Percentiles rank a stretch among this genome's conserved stretches.
These are phyloP conservation scores for Stramenopiles sp. DNA, from an alignment of 352 stramenopile genomes.

Conservation along the genomic window DNA sequence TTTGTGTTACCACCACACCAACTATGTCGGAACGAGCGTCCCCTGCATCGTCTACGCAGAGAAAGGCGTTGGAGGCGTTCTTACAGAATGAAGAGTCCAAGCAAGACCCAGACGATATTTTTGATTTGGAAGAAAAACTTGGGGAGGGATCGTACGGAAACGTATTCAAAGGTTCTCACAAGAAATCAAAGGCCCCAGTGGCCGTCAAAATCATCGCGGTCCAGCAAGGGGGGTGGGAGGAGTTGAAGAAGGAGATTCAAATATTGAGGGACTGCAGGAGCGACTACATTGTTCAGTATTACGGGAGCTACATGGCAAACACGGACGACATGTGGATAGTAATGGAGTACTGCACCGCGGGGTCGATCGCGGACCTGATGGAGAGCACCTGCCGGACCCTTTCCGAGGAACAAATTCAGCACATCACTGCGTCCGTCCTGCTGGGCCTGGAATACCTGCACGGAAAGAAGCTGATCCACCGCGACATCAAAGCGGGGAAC, in stretches of 20 bases:
- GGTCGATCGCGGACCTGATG: conserved; percentile 54
- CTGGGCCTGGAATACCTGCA: conserved; percentile 55
- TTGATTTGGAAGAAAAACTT: neutral
- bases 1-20: no score
- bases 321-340: conserved; percentile 37
- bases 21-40: no score
- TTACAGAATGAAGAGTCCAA: no score
- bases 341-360: conserved; percentile 62
- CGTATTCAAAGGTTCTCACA: conserved; percentile 50
- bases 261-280: conserved; percentile 52
- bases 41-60: no score
- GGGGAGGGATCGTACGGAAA: conserved; percentile 34
- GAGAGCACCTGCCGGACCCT: conserved; percentile 32
- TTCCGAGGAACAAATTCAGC: conserved; percentile 42
- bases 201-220: conserved; percentile 58
- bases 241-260: conserved; percentile 54
- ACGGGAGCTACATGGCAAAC: conserved; percentile 30
- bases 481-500: conserved; percentile 63
- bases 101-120: conserved; percentile 12
- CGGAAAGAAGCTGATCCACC: conserved; percentile 46
- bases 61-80: no score
- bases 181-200: conserved; percentile 36
- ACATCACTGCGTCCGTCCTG: conserved; percentile 40
- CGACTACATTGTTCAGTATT: conserved; percentile 59
- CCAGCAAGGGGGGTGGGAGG: conserved; percentile 42